These are phyloP conservation scores for Leccinum subgranulosum DNA, from an alignment of 768 basidiomycete genomes.

Conservation along the genomic window DNA sequence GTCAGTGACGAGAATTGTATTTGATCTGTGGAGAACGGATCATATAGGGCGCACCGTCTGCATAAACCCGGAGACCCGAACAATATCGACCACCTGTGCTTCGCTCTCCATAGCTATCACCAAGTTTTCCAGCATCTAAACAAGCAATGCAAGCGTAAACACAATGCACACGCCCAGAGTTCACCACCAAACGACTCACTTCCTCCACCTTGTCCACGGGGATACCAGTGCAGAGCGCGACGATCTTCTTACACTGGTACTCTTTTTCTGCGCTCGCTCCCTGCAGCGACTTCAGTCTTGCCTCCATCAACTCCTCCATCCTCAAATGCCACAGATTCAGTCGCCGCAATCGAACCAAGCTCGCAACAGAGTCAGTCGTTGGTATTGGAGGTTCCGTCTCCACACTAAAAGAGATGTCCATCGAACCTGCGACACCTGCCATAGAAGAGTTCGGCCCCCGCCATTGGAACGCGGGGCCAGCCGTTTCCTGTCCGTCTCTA, in stretches of 20 bases:
- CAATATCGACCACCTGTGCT: slow-evolving; percentile 74
- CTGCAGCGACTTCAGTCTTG: slow-evolving; percentile 65
- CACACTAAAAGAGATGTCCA: slow-evolving; percentile 59
- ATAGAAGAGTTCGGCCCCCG: slow-evolving; percentile 67
- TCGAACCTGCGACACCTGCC: slow-evolving; percentile 58
- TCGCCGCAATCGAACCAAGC: slow-evolving; percentile 68
- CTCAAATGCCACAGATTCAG: slow-evolving; percentile 82
- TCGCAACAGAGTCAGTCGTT: slow-evolving; percentile 50
- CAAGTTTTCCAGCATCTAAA: slow-evolving; percentile 79
- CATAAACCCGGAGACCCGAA: slow-evolving; percentile 87
- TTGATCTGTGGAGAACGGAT: slow-evolving; percentile 19
- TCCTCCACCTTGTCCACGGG: slow-evolving; percentile 86
- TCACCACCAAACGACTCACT: slow-evolving; percentile 48
- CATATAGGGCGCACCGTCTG: slow-evolving; percentile 58
- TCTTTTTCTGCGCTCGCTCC: slow-evolving; percentile 86
- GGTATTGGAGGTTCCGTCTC: slow-evolving; percentile 77
- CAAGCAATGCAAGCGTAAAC: slow-evolving; percentile 27
- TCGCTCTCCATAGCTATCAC: slow-evolving; percentile 89
- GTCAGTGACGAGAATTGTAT: slow-evolving; percentile 14
- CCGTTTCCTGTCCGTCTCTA: slow-evolving; percentile 33
- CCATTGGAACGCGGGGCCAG: slow-evolving; percentile 62
- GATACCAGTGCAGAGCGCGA: slow-evolving; percentile 84
- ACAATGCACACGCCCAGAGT: slow-evolving; percentile 12
- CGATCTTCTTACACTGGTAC: slow-evolving; percentile 87
- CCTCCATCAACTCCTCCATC: slow-evolving; percentile 70